Evolutionary conservation across 768 basidiomycete genomes (phyloP).

Genomic region (Suillus americanus): DNA sequence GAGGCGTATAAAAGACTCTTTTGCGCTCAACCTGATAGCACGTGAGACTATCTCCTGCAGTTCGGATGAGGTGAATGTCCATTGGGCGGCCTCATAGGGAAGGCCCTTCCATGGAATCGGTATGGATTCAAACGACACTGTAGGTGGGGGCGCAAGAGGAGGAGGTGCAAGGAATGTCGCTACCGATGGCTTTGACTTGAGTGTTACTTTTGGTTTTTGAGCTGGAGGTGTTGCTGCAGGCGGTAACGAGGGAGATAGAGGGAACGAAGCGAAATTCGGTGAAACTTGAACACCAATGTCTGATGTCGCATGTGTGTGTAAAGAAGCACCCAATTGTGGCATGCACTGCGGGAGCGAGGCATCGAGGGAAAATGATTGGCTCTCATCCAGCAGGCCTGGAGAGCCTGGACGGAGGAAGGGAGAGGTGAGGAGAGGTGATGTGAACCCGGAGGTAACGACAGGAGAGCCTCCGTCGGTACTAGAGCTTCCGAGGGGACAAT

Average conservation of each 20-base stretch:
- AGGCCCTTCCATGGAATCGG: conserved; percentile 68
- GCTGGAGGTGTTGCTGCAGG: conserved; percentile 13
- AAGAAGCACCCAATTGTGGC: background rate
- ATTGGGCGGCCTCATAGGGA: conserved; percentile 70
- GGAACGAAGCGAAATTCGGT: background rate
- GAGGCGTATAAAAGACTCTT: conserved; percentile 70
- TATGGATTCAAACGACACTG: conserved; percentile 54
- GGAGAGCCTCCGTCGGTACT: conserved; percentile 11
- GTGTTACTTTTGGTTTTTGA: conserved; percentile 11
- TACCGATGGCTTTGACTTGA: conserved; percentile 1
- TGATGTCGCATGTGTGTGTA: background rate
- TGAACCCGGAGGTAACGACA: background rate
- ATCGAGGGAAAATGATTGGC: background rate
- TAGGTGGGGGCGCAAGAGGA: conserved; percentile 46
- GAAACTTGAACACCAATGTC: conserved; percentile 18
- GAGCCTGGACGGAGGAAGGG: conserved; percentile 3
- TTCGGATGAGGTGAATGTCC: conserved; percentile 48
- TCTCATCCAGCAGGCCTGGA: conserved; percentile 1
- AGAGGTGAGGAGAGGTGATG: conserved; percentile 7
- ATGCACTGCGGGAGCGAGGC: conserved; percentile 8
- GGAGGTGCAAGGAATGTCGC: conserved; percentile 28
- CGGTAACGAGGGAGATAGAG: conserved; percentile 11
- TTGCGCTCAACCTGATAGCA: conserved; percentile 67
- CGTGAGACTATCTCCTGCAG: conserved; percentile 72
- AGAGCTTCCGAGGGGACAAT: conserved; percentile 6